Evolutionary conservation across 305 asterid species (phyloP).

Genomic region (Fraxinus albicans): DNA sequence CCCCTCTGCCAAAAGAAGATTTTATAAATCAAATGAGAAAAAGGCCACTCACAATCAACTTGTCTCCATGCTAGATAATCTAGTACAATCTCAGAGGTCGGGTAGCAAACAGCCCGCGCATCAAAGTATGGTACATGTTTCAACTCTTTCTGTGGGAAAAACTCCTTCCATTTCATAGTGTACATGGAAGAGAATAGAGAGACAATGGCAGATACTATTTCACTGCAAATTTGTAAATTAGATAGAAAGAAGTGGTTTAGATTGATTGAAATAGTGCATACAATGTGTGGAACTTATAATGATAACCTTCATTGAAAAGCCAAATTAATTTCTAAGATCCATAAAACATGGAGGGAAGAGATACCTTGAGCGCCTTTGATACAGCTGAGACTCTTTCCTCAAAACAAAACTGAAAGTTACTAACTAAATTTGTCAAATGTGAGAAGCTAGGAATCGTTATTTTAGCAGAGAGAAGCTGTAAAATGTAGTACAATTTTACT

Average conservation of each 20-base stretch:
- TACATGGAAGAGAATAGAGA: constrained; percentile 72
- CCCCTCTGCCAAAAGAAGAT: background rate
- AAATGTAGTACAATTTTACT: constrained; percentile 16
- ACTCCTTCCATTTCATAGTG: constrained; percentile 64
- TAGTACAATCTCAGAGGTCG: constrained; percentile 57
- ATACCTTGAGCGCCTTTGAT: constrained; percentile 66
- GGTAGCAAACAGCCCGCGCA: constrained; percentile 83
- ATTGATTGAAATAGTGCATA: background rate
- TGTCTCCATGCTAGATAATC: constrained; percentile 93
- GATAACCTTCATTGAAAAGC: background rate
- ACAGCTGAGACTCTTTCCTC: constrained; percentile 66
- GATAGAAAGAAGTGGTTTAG: background rate
- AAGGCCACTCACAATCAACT: constrained; percentile 62
- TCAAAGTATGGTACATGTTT: constrained; percentile 69
- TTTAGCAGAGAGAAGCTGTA: constrained; percentile 21
- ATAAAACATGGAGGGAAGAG: constrained; percentile 4
- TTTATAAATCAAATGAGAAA: constrained; percentile 3
- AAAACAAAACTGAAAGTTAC: constrained; percentile 65
- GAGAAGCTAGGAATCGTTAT: background rate
- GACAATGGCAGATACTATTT: constrained; percentile 62
- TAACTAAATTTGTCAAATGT: constrained; percentile 24
- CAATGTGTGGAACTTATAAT: background rate
- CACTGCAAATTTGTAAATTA: constrained; percentile 39
- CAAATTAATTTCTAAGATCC: background rate
- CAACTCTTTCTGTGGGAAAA: constrained; percentile 58